Evolutionary conservation across 1,139 yeast genomes (phyloP).

Genomic region (Pichia cactophila): DNA sequence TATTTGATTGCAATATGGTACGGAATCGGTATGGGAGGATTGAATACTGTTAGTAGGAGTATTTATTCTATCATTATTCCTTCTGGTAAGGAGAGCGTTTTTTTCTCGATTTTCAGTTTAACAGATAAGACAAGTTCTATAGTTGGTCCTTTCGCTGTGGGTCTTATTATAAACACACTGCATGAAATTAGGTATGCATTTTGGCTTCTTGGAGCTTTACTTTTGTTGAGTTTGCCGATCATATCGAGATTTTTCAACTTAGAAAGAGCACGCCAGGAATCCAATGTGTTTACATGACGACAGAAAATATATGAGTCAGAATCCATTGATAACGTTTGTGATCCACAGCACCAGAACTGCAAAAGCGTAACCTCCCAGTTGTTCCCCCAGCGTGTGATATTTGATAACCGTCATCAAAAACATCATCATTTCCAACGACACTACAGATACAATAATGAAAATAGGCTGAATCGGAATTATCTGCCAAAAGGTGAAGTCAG

Average conservation of each 20-base stretch:
- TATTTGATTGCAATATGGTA: constrained; percentile 60
- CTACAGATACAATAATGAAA: constrained; percentile 36
- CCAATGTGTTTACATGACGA: constrained; percentile 18
- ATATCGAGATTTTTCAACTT: constrained; percentile 41
- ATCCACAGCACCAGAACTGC: constrained; percentile 29
- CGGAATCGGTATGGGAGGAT: constrained; percentile 62
- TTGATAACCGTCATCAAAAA: constrained; percentile 73
- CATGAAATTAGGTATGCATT: constrained; percentile 65
- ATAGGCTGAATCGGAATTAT: constrained; percentile 34
- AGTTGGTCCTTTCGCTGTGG: constrained; percentile 60
- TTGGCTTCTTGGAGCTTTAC: constrained; percentile 45
- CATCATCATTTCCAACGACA: constrained; percentile 79
- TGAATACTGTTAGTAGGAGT: constrained; percentile 57
- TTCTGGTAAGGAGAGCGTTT: constrained; percentile 59
- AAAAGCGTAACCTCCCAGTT: constrained; percentile 56
- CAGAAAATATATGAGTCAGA: too few relatives aligned
- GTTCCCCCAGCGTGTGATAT: constrained; percentile 77
- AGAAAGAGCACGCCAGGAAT: constrained; percentile 48
- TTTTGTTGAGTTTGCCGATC: constrained; percentile 46
- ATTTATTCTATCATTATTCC: constrained; percentile 60
- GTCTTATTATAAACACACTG: constrained; percentile 55
- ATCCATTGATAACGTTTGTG: not conserved
- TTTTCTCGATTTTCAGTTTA: constrained; percentile 61
- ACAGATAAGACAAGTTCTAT: constrained; percentile 72
- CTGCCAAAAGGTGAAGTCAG: constrained; percentile 9